phyloP scores from a whole-genome alignment of 2,329 filamentous ascomycete genomes.

The Colletotrichum sidae region DNA sequence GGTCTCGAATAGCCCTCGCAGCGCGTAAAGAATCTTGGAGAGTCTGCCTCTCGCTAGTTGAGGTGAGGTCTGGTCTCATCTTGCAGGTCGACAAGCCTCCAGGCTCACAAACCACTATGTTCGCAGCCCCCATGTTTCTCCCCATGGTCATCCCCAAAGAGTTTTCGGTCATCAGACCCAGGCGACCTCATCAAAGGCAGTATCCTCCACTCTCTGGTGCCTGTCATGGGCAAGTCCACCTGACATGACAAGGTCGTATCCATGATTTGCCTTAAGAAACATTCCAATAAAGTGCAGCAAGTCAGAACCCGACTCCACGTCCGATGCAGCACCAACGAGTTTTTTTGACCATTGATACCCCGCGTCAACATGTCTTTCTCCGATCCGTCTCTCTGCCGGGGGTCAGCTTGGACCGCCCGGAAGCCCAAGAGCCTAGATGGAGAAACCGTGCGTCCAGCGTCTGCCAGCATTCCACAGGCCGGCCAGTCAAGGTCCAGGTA shows the following conservation, averaged over 20 bases:
- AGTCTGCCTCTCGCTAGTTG: slow-evolving; percentile 35
- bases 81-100: slow-evolving; percentile 27
- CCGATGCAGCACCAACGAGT: slow-evolving; percentile 50
- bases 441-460: slow-evolving; percentile 31
- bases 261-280: slow-evolving; percentile 35
- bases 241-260: slow-evolving; percentile 14
- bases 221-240: slow-evolving; percentile 1
- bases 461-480: slow-evolving; percentile 25
- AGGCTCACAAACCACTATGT: slow-evolving; percentile 16
- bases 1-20: slow-evolving; percentile 37
- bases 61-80: neutral
- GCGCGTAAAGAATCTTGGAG: slow-evolving; percentile 36
- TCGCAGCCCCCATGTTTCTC: slow-evolving; percentile 20
- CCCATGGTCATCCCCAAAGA: slow-evolving; percentile 8
- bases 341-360: slow-evolving; percentile 37
- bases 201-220: slow-evolving; percentile 13
- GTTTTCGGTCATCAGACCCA: neutral
- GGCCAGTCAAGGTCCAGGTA: slow-evolving; percentile 29
- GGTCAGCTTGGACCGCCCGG: slow-evolving; percentile 31
- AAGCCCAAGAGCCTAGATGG: slow-evolving; percentile 28
- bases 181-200: slow-evolving; percentile 11
- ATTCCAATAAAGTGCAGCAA: slow-evolving; percentile 40
- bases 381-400: slow-evolving; percentile 18
- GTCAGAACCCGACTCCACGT: slow-evolving; percentile 53
- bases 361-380: slow-evolving; percentile 30